phyloP scores from a whole-genome alignment of 2,329 filamentous ascomycete species.

The Phaeosphaeria sp. region DNA sequence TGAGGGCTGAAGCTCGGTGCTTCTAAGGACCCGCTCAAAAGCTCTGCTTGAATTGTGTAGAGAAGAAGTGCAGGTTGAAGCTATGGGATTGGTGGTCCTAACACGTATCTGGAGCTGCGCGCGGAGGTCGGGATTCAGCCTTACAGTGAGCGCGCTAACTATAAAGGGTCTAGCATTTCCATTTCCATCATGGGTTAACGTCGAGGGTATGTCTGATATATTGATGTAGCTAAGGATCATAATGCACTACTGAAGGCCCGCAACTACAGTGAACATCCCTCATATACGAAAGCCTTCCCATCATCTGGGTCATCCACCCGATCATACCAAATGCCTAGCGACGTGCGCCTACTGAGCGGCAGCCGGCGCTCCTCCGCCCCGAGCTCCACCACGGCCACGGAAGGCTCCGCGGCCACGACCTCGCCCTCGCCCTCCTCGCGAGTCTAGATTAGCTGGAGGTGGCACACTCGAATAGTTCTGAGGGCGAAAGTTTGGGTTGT shows the following conservation, averaged over 20 bases:
- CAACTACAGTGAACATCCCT: neutral
- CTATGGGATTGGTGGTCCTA: conserved; percentile 23
- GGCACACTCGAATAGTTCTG: conserved; percentile 51
- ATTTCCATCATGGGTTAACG: neutral
- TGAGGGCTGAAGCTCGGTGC: neutral
- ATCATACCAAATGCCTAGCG: neutral
- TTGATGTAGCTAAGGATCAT: neutral
- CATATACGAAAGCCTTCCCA: neutral
- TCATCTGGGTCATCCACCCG: neutral
- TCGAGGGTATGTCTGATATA: neutral
- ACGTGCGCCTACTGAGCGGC: conserved; percentile 22
- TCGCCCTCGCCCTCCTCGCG: conserved; percentile 38
- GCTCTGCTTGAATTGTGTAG: conserved; percentile 3
- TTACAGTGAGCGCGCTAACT: conserved; percentile 18
- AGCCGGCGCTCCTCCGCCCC: conserved; percentile 32
- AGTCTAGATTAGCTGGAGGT: conserved; percentile 44
- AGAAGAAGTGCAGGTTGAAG: neutral
- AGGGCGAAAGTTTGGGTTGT: conserved; percentile 64
- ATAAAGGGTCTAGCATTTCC: conserved; percentile 1
- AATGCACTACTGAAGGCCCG: neutral
- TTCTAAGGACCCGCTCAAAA: neutral
- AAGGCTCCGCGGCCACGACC: conserved; percentile 39
- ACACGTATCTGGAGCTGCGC: conserved; percentile 43
- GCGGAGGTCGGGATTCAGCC: conserved; percentile 33
- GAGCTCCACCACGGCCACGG: conserved; percentile 37